Evolutionary conservation across 768 basidiomycete species (phyloP).

Genomic region (Clitopilus hobsonii): DNA sequence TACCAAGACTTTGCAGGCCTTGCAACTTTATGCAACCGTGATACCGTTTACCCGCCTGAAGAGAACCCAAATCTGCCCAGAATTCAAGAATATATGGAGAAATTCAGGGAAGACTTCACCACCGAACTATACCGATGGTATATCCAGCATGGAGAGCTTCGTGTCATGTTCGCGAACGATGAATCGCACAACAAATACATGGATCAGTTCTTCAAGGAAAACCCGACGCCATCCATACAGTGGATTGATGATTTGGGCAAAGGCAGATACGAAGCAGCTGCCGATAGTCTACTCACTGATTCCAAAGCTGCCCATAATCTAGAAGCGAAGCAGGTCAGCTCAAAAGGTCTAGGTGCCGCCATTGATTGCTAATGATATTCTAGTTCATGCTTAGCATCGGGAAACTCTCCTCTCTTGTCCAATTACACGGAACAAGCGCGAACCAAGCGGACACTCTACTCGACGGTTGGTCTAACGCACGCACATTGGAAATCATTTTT

Average conservation of each 20-base stretch:
- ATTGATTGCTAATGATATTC: background rate
- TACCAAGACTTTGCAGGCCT: conserved; percentile 84
- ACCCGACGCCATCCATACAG: conserved; percentile 57
- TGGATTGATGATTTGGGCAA: conserved; percentile 89
- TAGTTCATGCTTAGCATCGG: conserved; percentile 91
- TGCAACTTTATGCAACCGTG: conserved; percentile 77
- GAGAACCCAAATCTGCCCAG: conserved; percentile 58
- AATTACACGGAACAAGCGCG: conserved; percentile 57
- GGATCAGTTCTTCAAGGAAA: conserved; percentile 65
- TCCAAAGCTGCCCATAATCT: conserved; percentile 53
- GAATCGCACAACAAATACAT: conserved; percentile 57
- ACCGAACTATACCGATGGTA: conserved; percentile 92
- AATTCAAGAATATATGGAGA: conserved; percentile 70
- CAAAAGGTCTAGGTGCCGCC: conserved; percentile 9
- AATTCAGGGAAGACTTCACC: conserved; percentile 80
- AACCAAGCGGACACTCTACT: conserved; percentile 45
- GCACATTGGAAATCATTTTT: background rate
- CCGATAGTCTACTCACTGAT: conserved; percentile 58
- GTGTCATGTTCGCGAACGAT: conserved; percentile 78
- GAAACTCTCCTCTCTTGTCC: conserved; percentile 79
- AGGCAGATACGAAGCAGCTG: conserved; percentile 59
- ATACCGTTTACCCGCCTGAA: conserved; percentile 56
- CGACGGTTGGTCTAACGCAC: conserved; percentile 39
- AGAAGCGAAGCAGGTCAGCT: conserved; percentile 70
- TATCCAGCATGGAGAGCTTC: conserved; percentile 83